Conservation (phyloP, 805 yeast genomes). For the Komagataella kurtzmanii region DNA sequence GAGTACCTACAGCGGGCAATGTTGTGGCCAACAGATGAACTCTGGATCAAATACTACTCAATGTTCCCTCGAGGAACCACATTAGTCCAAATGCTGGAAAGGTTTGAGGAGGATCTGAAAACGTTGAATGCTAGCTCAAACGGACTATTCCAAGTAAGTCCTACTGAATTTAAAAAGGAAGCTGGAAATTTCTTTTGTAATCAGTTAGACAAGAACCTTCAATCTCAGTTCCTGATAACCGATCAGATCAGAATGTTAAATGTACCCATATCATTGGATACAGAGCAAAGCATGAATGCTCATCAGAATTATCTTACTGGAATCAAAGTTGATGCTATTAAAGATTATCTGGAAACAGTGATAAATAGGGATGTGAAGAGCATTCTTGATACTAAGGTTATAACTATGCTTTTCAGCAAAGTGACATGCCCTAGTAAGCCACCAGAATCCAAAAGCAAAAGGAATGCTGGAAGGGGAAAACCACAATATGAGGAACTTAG, state of each 20-base stretch:
- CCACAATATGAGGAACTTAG: constrained; percentile 7
- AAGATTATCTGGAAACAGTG: constrained; percentile 37
- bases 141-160: constrained; percentile 1
- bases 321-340: constrained; percentile 23
- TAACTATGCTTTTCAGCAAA: not conserved
- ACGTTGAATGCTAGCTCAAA: constrained; percentile 4
- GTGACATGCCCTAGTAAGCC: not conserved
- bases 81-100: constrained; percentile 29
- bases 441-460: not conserved
- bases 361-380: constrained; percentile 39
- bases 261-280: constrained; percentile 19
- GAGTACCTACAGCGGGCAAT: constrained; percentile 44
- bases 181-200: constrained; percentile 14
- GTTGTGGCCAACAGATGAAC: constrained; percentile 67
- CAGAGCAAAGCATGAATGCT: constrained; percentile 6
- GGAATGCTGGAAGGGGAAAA: not conserved
- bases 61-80: constrained; percentile 40
- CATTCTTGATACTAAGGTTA: constrained; percentile 29
- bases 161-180: constrained; percentile 11
- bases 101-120: constrained; percentile 28
- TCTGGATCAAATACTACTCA: constrained; percentile 56
- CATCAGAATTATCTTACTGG: not conserved
- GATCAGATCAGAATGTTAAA: constrained; percentile 24
- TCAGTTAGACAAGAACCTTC: constrained; percentile 7
- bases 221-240: constrained; percentile 11